phyloP scores from a whole-genome alignment of 2,329 filamentous ascomycete genomes.

The Verticillium longisporum region DNA sequence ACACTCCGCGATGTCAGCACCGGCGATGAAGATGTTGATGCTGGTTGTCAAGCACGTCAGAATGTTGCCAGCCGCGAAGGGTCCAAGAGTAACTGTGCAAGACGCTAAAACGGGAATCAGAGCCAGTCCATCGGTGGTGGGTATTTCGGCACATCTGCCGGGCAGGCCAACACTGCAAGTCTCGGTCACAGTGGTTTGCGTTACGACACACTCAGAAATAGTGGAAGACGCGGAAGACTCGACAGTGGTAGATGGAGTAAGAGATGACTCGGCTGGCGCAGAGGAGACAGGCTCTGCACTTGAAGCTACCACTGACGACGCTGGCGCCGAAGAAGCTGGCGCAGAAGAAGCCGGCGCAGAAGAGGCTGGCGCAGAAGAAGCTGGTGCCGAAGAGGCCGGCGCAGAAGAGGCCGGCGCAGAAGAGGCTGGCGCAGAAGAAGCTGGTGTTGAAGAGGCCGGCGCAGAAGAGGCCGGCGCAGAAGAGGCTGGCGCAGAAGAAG shows the following conservation, averaged over 20 bases:
- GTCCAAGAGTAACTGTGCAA: conserved; percentile 10
- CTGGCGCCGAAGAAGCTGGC: not conserved
- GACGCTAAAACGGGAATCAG: conserved; percentile 6
- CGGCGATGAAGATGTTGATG: conserved; percentile 3
- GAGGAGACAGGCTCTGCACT: not conserved
- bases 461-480: not conserved
- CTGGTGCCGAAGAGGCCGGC: not conserved
- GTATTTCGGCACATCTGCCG: conserved; percentile 6
- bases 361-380: not conserved
- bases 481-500: not conserved
- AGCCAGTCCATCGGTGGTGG: conserved; percentile 3
- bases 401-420: not conserved
- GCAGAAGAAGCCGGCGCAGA: not conserved
- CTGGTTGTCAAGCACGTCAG: conserved; percentile 2
- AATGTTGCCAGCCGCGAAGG: conserved; percentile 1
- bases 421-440: not conserved
- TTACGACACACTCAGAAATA: not conserved
- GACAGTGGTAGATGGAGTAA: not conserved
- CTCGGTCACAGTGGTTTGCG: not conserved
- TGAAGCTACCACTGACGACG: not conserved
- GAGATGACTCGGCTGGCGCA: not conserved
- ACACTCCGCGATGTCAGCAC: conserved; percentile 7
- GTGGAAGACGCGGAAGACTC: not conserved
- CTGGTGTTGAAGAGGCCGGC: not conserved
- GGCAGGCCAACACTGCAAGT: conserved; percentile 3